Evolutionary conservation across 352 stramenopile species (phyloP), one percentile per base, ranked within the genome.

Genomic region (Phytophthora syringae): DNA sequence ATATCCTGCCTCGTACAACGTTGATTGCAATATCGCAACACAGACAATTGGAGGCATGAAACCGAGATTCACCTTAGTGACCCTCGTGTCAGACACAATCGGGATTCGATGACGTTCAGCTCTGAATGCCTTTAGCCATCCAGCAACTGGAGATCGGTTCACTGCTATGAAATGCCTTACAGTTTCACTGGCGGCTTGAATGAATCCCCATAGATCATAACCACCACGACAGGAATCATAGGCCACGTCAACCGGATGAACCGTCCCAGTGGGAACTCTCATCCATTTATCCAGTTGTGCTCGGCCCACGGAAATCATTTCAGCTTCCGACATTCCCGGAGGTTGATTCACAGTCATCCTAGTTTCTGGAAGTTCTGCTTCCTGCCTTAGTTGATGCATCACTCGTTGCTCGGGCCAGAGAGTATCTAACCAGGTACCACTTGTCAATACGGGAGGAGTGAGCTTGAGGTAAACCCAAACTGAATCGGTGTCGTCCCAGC

Each of bases 191-290:
- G 40, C 40, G 1, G 40, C 40, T n/a, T 15, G 20, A 10, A 48
- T 48, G 18, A 48, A 48, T 13, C 40, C 20, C 40, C 40, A 48
- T 5, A 48, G 40, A 15, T 51, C 20, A 22, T 48, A 48, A 28
- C 40, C 40, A n/a, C 21, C 21, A 16, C 30, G 40, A 30, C 40
- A 10, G 2, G 40, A 20, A n/a, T 18, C 40, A 28, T 48, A 48
- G 6, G 40, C 40, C 18, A 48, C 32, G 11, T 37, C 32, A 2
- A 37, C 32, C 2, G 32, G 32, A 13, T 37, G 32, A 6, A 37
- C 32, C 2, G 15, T 13, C 9, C 32, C 32, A 15, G 32, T 11
- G 15, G 32, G 32, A 37, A 37, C 32, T 16, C 32, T 37, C 32
- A 37, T 37, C 32, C 32, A 37, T 15, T 37, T 37, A 6, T 37